Conservation (phyloP, 257 asterid genomes). For the Penstemon newberryi region DNA sequence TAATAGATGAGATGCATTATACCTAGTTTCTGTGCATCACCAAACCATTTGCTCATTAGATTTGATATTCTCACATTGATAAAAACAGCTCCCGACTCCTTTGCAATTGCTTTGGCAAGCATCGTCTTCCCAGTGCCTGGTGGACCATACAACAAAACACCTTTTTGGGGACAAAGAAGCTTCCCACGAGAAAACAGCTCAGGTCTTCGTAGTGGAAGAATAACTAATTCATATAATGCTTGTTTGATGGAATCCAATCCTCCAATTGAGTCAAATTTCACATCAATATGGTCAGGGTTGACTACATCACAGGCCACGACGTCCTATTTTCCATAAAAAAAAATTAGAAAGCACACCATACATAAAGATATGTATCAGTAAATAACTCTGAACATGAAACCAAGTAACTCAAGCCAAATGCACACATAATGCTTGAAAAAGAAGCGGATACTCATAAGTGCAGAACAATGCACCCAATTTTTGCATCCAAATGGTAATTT, state of each 20-base stretch:
- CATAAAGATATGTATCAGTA: not conserved
- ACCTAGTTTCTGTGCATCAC: conserved; percentile 98
- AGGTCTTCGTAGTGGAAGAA: conserved; percentile 86
- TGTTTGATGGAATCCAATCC: conserved; percentile 85
- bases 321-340: conserved; percentile 52
- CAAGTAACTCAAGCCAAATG: not conserved
- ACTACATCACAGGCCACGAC: conserved; percentile 92
- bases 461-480: not conserved
- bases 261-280: conserved; percentile 73
- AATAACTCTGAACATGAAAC: conserved; percentile 17
- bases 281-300: conserved; percentile 81
- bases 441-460: not conserved
- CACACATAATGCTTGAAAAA: not conserved
- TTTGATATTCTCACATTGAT: conserved; percentile 81
- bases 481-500: not conserved
- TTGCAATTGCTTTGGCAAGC: conserved; percentile 99
- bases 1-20: conserved; percentile 3
- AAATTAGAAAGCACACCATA: conserved; percentile 23
- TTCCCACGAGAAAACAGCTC: conserved; percentile 85
- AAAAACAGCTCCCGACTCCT: conserved; percentile 90
- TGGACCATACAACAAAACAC: conserved; percentile 94
- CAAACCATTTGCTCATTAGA: conserved; percentile 98
- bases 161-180: conserved; percentile 96
- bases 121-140: conserved; percentile 99
- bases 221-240: conserved; percentile 76